Evolutionary conservation across 1,284 basidiomycete species (phyloP), one percentile per base, ranked within the genome.

Genomic region (Rhodotorula sp.): DNA sequence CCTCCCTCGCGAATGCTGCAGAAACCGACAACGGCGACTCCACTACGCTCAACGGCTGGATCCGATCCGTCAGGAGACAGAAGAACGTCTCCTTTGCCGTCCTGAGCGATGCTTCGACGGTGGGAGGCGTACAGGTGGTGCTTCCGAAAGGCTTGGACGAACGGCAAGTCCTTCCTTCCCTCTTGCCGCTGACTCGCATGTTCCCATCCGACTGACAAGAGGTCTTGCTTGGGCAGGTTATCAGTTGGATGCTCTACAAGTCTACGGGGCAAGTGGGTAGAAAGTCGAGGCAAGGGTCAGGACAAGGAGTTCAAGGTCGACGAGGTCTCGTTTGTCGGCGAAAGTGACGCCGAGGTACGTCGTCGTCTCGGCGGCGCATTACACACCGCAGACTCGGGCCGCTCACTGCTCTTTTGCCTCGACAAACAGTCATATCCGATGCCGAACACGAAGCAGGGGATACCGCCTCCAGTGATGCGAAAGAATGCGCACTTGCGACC

Each of bases 31-130:
- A 31, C 10, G 21, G 10, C 43, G 34, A 23, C 10, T 3, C 26
- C 16, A 57, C 59, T 26, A 68, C 62, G 18, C 60, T 84, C 16
- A 78, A 87, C 70, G 93, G 92, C 60, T 95, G 92, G 91, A 84
- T 97, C 65, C 89, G 89, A 78, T 90, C 89, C 1, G 85, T 95
- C 58, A 86, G 93, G 55, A 86, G 86, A 48, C 92, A 95, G 82
- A 95, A 95, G 84, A 88, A 89, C 67, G 84, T 94, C 45, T 85
- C 91, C 0, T 97, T 97, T 78, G 89, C 89, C 0, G 88, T 91
- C 57, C 81, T 97, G 66, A 88, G 86, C 62, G 94, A 97, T 81
- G 93, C 93, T 4, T 91, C 89, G 66, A 87, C 85, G 2, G 77
- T 84, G 12, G 81, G 84, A 28, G 87, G 86, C 2, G 78, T 95